These are phyloP conservation scores for Carex littledalei DNA, from an alignment of 176 grass and related monocot genomes.

Conservation along the genomic window DNA sequence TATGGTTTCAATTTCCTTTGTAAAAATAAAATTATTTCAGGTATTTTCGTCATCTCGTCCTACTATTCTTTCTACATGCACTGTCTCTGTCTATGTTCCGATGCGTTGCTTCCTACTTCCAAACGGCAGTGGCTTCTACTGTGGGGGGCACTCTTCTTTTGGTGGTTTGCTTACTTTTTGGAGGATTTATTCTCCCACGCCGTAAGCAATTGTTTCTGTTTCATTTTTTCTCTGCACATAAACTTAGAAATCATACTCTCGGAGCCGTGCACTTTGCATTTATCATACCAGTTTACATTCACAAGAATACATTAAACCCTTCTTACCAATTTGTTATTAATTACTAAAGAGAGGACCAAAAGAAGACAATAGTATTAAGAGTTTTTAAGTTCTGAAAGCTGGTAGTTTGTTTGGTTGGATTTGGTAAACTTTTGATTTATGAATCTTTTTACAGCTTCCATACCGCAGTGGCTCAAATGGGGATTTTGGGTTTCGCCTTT, in stretches of 20 bases:
- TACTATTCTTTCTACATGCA: slow-evolving; percentile 50
- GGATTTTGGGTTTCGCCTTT: slow-evolving; percentile 86
- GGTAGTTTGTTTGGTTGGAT: background rate
- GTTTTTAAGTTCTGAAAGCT: background rate
- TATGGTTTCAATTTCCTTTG: background rate
- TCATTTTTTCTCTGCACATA: background rate
- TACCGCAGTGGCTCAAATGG: slow-evolving; percentile 87
- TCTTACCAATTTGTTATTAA: background rate
- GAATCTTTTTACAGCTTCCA: slow-evolving; percentile 32
- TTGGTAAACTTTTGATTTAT: background rate
- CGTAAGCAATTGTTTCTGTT: slow-evolving; percentile 34
- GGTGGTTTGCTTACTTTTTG: slow-evolving; percentile 39
- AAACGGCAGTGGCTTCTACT: slow-evolving; percentile 38
- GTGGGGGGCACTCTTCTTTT: slow-evolving; percentile 23
- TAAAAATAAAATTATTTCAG: slow-evolving; percentile 22
- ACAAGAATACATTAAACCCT: no score
- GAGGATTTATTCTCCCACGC: slow-evolving; percentile 66
- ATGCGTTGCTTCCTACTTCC: slow-evolving; percentile 44
- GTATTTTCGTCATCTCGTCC: slow-evolving; percentile 53
- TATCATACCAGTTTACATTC: no score
- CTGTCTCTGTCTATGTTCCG: slow-evolving; percentile 53
- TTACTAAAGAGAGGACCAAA: background rate
- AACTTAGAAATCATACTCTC: no score
- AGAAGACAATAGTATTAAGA: background rate
- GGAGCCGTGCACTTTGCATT: no score